Evolutionary conservation across 1,139 yeast species (phyloP).

Genomic region (Debaryomyces sp.): DNA sequence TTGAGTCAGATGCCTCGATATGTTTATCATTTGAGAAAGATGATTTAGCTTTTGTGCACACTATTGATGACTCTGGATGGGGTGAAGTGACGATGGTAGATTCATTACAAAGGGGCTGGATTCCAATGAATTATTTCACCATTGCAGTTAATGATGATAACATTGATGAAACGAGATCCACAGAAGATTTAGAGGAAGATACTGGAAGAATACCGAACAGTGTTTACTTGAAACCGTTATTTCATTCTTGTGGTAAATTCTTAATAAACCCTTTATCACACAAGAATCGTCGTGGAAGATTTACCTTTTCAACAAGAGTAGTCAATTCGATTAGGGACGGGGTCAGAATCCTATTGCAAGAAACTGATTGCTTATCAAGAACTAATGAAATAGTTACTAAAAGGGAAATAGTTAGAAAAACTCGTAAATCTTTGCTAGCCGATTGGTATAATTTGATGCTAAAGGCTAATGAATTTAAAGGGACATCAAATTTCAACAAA

Average conservation of each 20-base stretch:
- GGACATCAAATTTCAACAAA: slow-evolving; percentile 65
- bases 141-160: slow-evolving; percentile 54
- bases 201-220: slow-evolving; percentile 36
- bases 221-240: slow-evolving; percentile 58
- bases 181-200: slow-evolving; percentile 22
- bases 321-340: slow-evolving; percentile 72
- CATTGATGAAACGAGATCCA: slow-evolving; percentile 19
- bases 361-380: slow-evolving; percentile 83
- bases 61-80: slow-evolving; percentile 95
- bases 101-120: slow-evolving; percentile 87
- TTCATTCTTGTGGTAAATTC: slow-evolving; percentile 77
- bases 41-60: slow-evolving; percentile 85
- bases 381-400: slow-evolving; percentile 76
- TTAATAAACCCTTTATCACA: slow-evolving; percentile 68
- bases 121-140: slow-evolving; percentile 90
- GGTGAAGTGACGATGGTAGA: slow-evolving; percentile 86
- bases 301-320: slow-evolving; percentile 48
- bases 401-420: slow-evolving; percentile 67
- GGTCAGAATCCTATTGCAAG: slow-evolving; percentile 71
- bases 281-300: slow-evolving; percentile 39
- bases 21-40: slow-evolving; percentile 81
- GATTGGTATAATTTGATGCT: slow-evolving; percentile 91
- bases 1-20: slow-evolving; percentile 69
- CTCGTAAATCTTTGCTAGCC: slow-evolving; percentile 79
- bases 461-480: slow-evolving; percentile 81